Base-by-base conservation (phyloP, 345 rosid species). In the Citrus sp. region DNA sequence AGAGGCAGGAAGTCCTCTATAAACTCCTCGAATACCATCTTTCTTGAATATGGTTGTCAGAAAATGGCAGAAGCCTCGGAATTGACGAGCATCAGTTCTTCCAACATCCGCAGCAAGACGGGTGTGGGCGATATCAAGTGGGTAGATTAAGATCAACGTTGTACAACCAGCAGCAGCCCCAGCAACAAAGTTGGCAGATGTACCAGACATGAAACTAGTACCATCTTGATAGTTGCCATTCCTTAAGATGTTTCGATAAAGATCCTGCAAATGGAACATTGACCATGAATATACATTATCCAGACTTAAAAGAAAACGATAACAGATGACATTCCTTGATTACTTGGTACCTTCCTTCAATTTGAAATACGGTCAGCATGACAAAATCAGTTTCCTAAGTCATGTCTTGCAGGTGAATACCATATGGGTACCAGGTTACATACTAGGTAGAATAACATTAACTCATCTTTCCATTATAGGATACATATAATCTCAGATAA, bases 131-230 rank as follows among this genome's bases (percentile, higher is more conserved):
- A 94, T 94, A 73, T 94, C 99, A 21, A 94, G 97, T 10, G 97
- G 98, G 87, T 96, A 96, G 80, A 96, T 92, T 22, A 95, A 77
- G 64, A 92, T 81, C 79, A 91, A 79, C 35, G 98, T 89, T 25
- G 97, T 88, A 56, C 99, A 96, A 27, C 97, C 99, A 67, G 98
- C 97, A 1, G 93, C 95, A 79, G 98, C 89, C 24, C 99, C 98
- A 2, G 99, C 97, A 2, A 91, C 79, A 81, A 92, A 95, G 85
- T 96, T 96, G 79, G 98, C 97, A 9, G 93, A 82, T 63, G 91
- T 81, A 9, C 99, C 97, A 24, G 97, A 88, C 25, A 90, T 34
- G 63, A 88, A 34, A 76, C 83, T 19, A 18, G 22, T 86, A 80
- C 87, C 81, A 76, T 88, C 83, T 64, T 75, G 84, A 78, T 84